Percentiles rank a stretch among this genome's conserved stretches.
phyloP scores from a whole-genome alignment of 164 flowering plant species.

The Umbellularia californica region DNA sequence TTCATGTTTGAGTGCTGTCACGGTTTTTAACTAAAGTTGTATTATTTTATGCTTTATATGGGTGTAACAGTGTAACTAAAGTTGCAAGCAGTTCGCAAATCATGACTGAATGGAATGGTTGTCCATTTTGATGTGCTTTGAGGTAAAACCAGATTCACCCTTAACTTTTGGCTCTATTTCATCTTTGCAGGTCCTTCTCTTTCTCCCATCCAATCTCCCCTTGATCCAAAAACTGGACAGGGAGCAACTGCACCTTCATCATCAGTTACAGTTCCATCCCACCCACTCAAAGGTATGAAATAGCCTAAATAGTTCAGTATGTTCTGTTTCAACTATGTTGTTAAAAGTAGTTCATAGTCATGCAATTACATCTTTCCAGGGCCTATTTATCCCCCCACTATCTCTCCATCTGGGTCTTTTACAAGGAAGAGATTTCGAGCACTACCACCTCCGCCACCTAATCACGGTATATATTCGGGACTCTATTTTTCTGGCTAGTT shows the following conservation, averaged over 20 bases:
- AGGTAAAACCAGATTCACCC: not conserved
- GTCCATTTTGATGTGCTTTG: not conserved
- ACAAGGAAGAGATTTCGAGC: constrained; percentile 30
- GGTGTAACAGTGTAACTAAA: no score
- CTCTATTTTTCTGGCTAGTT: not conserved
- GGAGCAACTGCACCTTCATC: constrained; percentile 36
- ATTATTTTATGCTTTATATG: not conserved
- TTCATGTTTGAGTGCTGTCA: not conserved
- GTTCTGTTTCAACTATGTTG: not conserved
- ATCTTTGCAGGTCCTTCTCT: constrained; percentile 20
- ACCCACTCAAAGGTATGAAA: constrained; percentile 24
- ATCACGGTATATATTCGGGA: constrained; percentile 38
- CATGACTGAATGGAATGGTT: not conserved
- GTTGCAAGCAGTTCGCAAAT: not conserved
- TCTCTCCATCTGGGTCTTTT: constrained; percentile 32
- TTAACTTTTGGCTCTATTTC: constrained; percentile 10
- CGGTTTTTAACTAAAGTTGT: not conserved
- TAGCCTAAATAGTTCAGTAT: not conserved
- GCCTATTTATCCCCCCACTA: constrained; percentile 26
- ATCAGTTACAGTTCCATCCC: constrained; percentile 15
- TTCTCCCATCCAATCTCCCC: constrained; percentile 34
- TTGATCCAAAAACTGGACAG: constrained; percentile 27
- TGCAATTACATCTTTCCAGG: constrained; percentile 18
- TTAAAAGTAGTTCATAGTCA: not conserved
- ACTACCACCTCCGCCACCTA: constrained; percentile 80